phyloP scores from a whole-genome alignment of 371 early-diverging fungal species.

The Mucor piriformis region DNA sequence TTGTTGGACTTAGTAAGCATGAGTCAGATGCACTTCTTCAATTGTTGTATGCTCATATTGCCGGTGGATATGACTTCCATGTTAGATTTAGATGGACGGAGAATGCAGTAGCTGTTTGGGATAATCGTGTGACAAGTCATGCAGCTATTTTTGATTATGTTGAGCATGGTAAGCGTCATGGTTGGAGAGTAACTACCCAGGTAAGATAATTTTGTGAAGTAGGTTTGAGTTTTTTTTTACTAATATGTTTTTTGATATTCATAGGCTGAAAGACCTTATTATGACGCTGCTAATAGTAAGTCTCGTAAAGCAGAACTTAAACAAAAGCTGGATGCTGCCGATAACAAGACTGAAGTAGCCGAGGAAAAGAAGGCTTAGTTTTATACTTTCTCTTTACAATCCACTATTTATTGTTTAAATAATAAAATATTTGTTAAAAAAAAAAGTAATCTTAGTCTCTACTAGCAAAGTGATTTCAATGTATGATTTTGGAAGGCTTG shows the following conservation, averaged over 20 bases:
- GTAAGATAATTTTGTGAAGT: no score
- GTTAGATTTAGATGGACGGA: constrained; percentile 66
- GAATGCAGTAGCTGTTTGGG: constrained; percentile 67
- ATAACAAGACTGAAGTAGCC: neutral
- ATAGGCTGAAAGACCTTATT: constrained; percentile 60
- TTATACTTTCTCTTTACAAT: neutral
- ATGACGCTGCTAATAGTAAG: constrained; percentile 52
- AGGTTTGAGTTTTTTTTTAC: neutral
- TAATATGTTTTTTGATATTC: no score
- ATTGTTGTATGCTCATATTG: constrained; percentile 34
- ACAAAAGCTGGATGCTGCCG: neutral
- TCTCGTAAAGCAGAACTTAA: constrained; percentile 9
- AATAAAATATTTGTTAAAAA: no score
- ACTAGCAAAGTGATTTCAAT: no score
- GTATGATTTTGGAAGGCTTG: no score
- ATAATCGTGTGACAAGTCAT: constrained; percentile 56
- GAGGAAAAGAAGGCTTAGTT: neutral
- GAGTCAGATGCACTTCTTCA: constrained; percentile 60
- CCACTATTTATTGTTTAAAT: no score
- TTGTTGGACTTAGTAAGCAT: constrained; percentile 47
- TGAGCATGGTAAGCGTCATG: constrained; percentile 31
- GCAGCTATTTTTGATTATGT: constrained; percentile 31
- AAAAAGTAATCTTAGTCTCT: no score
- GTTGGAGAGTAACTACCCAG: constrained; percentile 40
- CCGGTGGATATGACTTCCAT: constrained; percentile 58